Percentiles rank a stretch among this genome's conserved stretches.
Conservation (phyloP, 768 basidiomycete species). For the Cubamyces sp. region DNA sequence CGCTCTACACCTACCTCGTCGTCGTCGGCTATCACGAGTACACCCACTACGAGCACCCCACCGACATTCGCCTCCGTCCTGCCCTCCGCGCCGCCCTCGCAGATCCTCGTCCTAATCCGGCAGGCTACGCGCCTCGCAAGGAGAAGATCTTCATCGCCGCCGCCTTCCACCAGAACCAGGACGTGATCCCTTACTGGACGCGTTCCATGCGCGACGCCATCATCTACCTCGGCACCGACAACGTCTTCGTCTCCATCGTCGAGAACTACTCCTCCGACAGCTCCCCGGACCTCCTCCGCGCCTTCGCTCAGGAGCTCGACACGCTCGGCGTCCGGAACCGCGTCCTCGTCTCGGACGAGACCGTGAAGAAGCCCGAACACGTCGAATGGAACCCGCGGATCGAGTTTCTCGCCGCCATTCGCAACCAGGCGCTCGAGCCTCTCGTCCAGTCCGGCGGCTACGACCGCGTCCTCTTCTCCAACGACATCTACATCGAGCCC, state of each 20-base stretch:
- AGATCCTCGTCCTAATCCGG: slow-evolving; percentile 20
- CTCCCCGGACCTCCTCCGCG: slow-evolving; percentile 38
- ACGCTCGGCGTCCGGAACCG: slow-evolving; percentile 34
- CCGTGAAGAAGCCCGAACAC: slow-evolving; percentile 30
- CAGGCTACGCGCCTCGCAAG: slow-evolving; percentile 26
- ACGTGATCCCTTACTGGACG: slow-evolving; percentile 45
- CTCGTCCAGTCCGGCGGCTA: slow-evolving; percentile 41
- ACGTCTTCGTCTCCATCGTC: slow-evolving; percentile 47
- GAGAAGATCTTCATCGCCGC: slow-evolving; percentile 45
- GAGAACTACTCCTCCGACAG: slow-evolving; percentile 43
- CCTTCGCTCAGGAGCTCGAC: slow-evolving; percentile 32
- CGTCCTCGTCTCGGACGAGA: slow-evolving; percentile 36
- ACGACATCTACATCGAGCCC: slow-evolving; percentile 47
- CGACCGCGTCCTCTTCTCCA: slow-evolving; percentile 46
- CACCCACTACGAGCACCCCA: slow-evolving; percentile 32
- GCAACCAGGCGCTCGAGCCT: slow-evolving; percentile 48
- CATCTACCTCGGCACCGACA: slow-evolving; percentile 44
- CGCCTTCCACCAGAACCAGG: slow-evolving; percentile 45
- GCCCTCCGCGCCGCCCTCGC: slow-evolving; percentile 29
- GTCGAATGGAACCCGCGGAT: slow-evolving; percentile 39
- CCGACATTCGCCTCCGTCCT: slow-evolving; percentile 33
- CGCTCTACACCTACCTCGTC: slow-evolving; percentile 19
- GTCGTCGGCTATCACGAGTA: slow-evolving; percentile 11
- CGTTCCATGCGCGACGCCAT: slow-evolving; percentile 40
- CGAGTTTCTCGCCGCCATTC: slow-evolving; percentile 42